phyloP scores from a whole-genome alignment of 208 protist species.

The Giardia duodenalis region DNA sequence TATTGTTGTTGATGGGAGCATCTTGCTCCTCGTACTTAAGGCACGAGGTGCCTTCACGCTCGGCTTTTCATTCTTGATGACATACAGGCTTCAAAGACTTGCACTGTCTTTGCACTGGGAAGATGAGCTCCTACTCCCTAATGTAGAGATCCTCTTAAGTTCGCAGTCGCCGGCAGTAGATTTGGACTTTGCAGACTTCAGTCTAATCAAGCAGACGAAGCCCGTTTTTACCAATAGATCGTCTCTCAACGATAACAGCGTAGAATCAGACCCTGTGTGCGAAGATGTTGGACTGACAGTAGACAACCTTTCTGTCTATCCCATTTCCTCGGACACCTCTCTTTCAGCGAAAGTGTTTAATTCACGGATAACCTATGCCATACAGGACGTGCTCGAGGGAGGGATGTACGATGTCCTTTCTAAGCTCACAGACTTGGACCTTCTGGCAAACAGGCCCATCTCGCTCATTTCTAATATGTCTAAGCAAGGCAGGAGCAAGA shows the following conservation, averaged over 20 bases:
- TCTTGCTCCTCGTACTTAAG: neutral
- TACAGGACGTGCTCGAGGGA: neutral
- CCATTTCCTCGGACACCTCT: neutral
- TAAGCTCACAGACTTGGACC: neutral
- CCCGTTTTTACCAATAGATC: neutral
- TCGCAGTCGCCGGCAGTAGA: neutral
- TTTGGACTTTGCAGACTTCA: neutral
- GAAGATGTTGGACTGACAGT: too few relatives aligned
- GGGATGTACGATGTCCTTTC: neutral
- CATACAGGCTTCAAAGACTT: neutral
- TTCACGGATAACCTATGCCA: neutral
- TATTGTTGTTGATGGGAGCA: neutral
- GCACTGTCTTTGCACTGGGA: neutral
- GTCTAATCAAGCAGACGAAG: neutral
- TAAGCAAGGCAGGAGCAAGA: neutral
- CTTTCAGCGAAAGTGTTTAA: neutral
- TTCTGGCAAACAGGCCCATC: neutral
- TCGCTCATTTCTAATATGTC: neutral
- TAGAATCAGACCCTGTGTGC: neutral
- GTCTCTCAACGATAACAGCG: neutral
- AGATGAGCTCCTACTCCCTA: neutral
- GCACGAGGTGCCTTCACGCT: neutral
- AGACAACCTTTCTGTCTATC: neutral
- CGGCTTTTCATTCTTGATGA: neutral
- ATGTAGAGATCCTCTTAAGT: neutral